Evolutionary conservation across 2,329 filamentous ascomycete genomes (phyloP), one percentile per base, ranked within the genome.

Genomic region (Dendryphion nanum): DNA sequence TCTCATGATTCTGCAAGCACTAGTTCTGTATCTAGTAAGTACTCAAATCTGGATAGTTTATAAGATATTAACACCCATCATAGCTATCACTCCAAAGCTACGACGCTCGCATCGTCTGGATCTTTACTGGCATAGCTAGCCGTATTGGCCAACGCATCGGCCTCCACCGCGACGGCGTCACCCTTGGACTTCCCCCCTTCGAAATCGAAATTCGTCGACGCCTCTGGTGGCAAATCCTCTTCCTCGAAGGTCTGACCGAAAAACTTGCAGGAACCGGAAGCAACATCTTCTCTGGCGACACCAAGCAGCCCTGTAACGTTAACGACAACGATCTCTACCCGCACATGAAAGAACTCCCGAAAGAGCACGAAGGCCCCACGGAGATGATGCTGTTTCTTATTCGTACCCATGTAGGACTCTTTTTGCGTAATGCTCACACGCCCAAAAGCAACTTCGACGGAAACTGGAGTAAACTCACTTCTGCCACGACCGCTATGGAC

Each of bases 1-100:
- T 41, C 55, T 85, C 6, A 75, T 78, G 35, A 73, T 83, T 3
- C 63, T 89, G 17, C 83, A 88, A 61, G 84, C 83, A 1, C 81
- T 81, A 40, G 67, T 83, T 5, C 67, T 88, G 13, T 86, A 83
- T 49, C 69, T 86, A 40, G 81, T 85, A 70, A 65, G 71, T 51
- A 2, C 6, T 8, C 5, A 17, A 12, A n/a, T 14, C 24, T 15
- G 18, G 12, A 17, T 6, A 17, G 16, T 30, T 23, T 8, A 30
- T 15, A 23, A 12, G 14, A 6, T 14, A 24, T 31, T 3, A 37
- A 28, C 6, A 17, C 36, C 45, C 17, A 49, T 12, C 6, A 1
- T 61, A 78, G 17, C 70, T 77, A 6, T 49, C 61, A 15, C 45
- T 69, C 6, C 67, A 73, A 28, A 62, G 67, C 15, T 68, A 68